phyloP scores from a whole-genome alignment of 2,329 filamentous ascomycete genomes.

The Geosmithia flava region DNA sequence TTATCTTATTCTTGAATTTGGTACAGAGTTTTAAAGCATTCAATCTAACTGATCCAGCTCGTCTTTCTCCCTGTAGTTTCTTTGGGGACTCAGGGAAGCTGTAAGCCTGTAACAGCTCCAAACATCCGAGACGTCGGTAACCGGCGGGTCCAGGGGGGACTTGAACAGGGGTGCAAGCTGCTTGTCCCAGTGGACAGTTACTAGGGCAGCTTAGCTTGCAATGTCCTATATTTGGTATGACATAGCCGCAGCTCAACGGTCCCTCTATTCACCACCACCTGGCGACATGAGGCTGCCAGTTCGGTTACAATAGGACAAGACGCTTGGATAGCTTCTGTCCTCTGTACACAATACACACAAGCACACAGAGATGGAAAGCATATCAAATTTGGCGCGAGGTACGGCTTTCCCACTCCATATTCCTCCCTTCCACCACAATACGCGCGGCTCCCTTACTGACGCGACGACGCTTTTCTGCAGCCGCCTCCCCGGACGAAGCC shows the following conservation, averaged over 20 bases:
- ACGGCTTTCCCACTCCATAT: neutral
- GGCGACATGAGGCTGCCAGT: neutral
- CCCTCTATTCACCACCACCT: neutral
- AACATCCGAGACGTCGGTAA: too few relatives aligned
- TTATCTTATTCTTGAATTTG: too few relatives aligned
- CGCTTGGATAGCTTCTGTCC: neutral
- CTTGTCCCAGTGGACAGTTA: too few relatives aligned
- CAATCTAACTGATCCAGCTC: too few relatives aligned
- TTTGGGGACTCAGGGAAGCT: too few relatives aligned
- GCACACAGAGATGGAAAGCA: neutral
- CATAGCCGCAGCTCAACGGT: neutral
- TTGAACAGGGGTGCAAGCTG: too few relatives aligned
- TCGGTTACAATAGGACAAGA: neutral
- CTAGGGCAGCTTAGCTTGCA: neutral
- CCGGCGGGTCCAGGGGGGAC: too few relatives aligned
- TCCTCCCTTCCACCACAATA: neutral
- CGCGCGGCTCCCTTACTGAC: neutral
- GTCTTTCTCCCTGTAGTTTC: too few relatives aligned
- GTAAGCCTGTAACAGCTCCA: too few relatives aligned
- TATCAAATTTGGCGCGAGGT: neutral
- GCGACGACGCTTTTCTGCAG: neutral
- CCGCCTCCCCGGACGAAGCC: constrained; percentile 7
- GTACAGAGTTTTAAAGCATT: too few relatives aligned
- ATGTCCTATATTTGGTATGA: neutral
- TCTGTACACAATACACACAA: neutral